A percentile compares a stretch with the other conserved stretches of the same genome.
Conservation (phyloP, 2,329 filamentous ascomycete genomes). For the Trichophyton mentagrophytes region DNA sequence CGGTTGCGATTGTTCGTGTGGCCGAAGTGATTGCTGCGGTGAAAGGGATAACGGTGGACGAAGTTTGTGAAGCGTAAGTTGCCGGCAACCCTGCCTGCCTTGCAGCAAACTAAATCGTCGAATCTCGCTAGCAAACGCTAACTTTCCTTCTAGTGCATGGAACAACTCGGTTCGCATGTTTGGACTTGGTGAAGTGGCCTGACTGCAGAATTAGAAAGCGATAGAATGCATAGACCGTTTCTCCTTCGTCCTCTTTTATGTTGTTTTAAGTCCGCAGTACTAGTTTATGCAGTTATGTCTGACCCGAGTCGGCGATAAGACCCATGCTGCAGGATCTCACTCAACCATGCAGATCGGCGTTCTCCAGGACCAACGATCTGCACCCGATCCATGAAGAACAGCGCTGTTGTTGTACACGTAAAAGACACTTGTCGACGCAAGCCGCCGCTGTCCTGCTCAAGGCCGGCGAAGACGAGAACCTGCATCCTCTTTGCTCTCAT, state of each 20-base stretch:
- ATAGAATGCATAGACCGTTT: not conserved
- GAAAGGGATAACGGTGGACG: conserved; percentile 65
- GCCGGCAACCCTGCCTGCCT: not conserved
- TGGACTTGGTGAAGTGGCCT: conserved; percentile 44
- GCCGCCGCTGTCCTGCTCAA: too few species aligned
- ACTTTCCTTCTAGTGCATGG: conserved; percentile 47
- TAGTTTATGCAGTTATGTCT: not conserved
- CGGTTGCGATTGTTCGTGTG: conserved; percentile 71
- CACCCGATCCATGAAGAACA: conserved; percentile 1
- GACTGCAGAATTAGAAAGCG: not conserved
- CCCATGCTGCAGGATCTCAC: not conserved
- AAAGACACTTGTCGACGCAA: not conserved
- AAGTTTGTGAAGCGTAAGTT: conserved; percentile 65
- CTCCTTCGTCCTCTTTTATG: too few species aligned
- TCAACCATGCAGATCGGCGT: not conserved
- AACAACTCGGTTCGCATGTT: conserved; percentile 71
- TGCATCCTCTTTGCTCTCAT: too few species aligned
- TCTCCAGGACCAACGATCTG: not conserved
- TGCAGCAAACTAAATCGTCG: not conserved
- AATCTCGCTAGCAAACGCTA: conserved; percentile 16
- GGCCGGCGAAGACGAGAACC: too few species aligned
- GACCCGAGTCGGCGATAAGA: not conserved
- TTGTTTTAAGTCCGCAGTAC: too few species aligned
- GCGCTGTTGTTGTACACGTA: not conserved
- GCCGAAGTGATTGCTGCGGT: conserved; percentile 80